These are phyloP conservation scores for Pseudoturritis turrita DNA, from an alignment of 345 rosid species.

Conservation along the genomic window DNA sequence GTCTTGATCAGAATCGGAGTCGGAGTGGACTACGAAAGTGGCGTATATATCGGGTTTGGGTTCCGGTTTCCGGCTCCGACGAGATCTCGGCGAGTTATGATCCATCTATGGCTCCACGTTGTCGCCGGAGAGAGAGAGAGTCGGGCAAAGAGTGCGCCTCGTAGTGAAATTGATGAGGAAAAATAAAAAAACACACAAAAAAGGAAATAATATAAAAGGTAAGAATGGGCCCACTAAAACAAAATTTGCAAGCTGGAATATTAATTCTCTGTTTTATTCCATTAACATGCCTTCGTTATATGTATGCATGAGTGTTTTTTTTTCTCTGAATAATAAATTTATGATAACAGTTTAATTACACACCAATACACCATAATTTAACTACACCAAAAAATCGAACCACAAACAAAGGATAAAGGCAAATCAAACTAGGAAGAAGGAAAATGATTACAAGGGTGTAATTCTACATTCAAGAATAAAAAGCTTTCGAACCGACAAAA, in stretches of 20 bases:
- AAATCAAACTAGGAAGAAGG: too few species aligned
- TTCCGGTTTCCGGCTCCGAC: slow-evolving; percentile 43
- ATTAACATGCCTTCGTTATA: too few species aligned
- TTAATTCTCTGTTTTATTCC: background rate
- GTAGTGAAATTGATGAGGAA: background rate
- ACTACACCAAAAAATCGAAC: too few species aligned
- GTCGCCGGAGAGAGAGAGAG: slow-evolving; percentile 24
- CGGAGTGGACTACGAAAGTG: slow-evolving; percentile 55
- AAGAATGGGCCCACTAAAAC: background rate
- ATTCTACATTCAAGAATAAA: too few species aligned
- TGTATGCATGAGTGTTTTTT: too few species aligned
- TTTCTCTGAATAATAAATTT: too few species aligned
- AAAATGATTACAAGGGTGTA: too few species aligned
- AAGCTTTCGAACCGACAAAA: too few species aligned
- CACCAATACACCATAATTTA: too few species aligned
- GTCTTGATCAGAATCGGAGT: slow-evolving; percentile 40
- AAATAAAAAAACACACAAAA: background rate
- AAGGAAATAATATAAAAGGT: background rate
- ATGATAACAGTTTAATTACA: too few species aligned
- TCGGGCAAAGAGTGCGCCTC: background rate
- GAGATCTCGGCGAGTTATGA: slow-evolving; percentile 33
- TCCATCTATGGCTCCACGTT: slow-evolving; percentile 39
- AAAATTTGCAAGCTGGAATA: background rate
- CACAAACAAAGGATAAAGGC: too few species aligned
- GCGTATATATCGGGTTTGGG: slow-evolving; percentile 48